Evolutionary conservation across 73 alveolate genomes (phyloP).

Genomic region (Paramecium octaurelia): DNA sequence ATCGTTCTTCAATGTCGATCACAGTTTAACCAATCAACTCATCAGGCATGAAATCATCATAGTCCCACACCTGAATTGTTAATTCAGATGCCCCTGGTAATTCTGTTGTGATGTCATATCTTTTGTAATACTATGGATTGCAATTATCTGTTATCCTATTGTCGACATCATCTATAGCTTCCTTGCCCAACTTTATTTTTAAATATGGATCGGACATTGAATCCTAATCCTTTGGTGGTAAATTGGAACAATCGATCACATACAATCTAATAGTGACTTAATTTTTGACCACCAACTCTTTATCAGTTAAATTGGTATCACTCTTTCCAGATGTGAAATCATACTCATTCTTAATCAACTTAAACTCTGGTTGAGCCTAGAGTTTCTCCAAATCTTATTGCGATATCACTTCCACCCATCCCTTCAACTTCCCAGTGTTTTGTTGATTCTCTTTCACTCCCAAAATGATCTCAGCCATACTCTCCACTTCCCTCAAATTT

Average conservation of each 20-base stretch:
- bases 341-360: not conserved
- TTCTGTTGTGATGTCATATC: conserved; percentile 80
- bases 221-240: conserved; percentile 90
- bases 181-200: conserved; percentile 77
- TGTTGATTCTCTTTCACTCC: conserved; percentile 14
- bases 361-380: not conserved
- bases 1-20: conserved; percentile 97
- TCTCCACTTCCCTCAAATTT: conserved; percentile 48
- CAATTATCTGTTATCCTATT: conserved; percentile 71
- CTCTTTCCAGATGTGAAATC: conserved; percentile 28
- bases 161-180: conserved; percentile 69
- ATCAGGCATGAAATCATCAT: conserved; percentile 92
- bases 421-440: conserved; percentile 19
- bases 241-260: conserved; percentile 79
- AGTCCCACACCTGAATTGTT: conserved; percentile 89
- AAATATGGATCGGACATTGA: conserved; percentile 95
- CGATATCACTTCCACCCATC: conserved; percentile 53
- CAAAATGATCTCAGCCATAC: conserved; percentile 50
- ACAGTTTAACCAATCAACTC: conserved; percentile 92
- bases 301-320: conserved; percentile 16
- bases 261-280: conserved; percentile 84
- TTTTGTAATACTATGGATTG: conserved; percentile 86
- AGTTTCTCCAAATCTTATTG: conserved; percentile 58
- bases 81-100: conserved; percentile 97
- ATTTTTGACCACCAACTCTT: conserved; percentile 66